Base-by-base conservation (phyloP, 169 alveolate species). In the Cardiosporidium cionae region DNA sequence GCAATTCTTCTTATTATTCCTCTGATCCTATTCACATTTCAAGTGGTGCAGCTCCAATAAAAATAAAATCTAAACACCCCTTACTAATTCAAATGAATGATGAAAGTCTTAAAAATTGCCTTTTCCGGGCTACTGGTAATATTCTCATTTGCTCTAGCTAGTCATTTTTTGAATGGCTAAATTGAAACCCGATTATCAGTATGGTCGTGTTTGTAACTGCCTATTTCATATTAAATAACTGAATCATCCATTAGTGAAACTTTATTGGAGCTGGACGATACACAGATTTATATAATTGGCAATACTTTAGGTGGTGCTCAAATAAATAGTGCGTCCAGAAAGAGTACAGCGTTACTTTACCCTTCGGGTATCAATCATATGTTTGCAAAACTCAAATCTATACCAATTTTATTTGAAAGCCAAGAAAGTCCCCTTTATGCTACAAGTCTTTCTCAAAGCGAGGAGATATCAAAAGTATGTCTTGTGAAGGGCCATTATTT, bases 361-460 rank as follows among this genome's bases (percentile, higher is more conserved):
- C 82, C 82, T 25, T 35, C 78, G 22, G 82, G 69, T 36, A 71
- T 67, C 7, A n/a, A 64, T 3, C 4, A 70, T 0, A 33, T 76
- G 32, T 76, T 76, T 25, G 54, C 66, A n/a, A 52, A 76, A 16
- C 28, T 68, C 22, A 27, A 33, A 36, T 44, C 76, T 33, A 1
- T 76, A 4, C 54, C 35, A 33, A 2, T 76, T 23, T 29, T 58
- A 9, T n/a, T 68, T 0, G 76, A 66, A 25, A 65, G 72, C 23
- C 73, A 68, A 52, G 68, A 76, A 31, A 44, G 70, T 23, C 62
- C 76, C 16, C 28, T 76, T 28, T 76, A 52, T 52, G 76, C 67
- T 1, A 52, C 62, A 2, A 33, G 72, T 22, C 52, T 72, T 7
- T 65, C 73, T 23, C 65, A 23, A 36, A 22, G 65, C 7, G 73